Evolutionary conservation across 1,284 basidiomycete genomes (phyloP), one percentile per base, ranked within the genome.

Genomic region (Ustilago hordei): DNA sequence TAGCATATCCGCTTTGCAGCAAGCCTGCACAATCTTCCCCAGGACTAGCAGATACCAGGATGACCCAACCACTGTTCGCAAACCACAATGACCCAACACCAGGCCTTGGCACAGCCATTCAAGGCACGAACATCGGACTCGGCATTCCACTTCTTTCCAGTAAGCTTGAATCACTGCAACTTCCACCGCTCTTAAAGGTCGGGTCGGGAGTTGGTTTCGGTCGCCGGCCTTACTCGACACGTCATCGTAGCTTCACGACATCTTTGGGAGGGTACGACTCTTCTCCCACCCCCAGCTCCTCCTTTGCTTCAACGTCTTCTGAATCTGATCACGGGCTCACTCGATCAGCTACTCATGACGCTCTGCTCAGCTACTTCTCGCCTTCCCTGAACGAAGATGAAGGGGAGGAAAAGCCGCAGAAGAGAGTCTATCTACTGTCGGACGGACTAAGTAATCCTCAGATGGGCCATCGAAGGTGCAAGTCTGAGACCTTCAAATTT

Each of bases 101-200:
- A 34, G 48, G 48, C 12, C 48, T 50, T 13, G 48, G 28, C 48
- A 60, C 48, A 28, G 64, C 48, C n/a, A 60, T 60, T 23, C 60
- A 60, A 23, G 70, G 59, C 38, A 60, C 66, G 13, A 57, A 47
- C 11, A 45, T 70, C 39, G 58, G 54, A 4, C 56, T 72, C 2
- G 52, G 47, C 15, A 19, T 60, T 4, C 66, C 95, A 91, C 84
- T 95, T 91, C 84, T 95, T 94, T 88, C 98, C 95, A 56, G 98
- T 92, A 59, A 98, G 93, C 86, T 95, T 92, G 81, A 32, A n/a
- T 34, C 8, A 13, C 34, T 35, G 28, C 38, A 38, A 4, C 52
- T 32, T 45, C 60, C 43, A 6, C n/a, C 7, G 8, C 5, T 39
- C 23, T 8, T 57, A 23, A 28, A 50, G 31, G 28, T 13, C 8